These are phyloP conservation scores for Aspergillus cejpii DNA, from an alignment of 2,329 filamentous ascomycete genomes.

Conservation along the genomic window DNA sequence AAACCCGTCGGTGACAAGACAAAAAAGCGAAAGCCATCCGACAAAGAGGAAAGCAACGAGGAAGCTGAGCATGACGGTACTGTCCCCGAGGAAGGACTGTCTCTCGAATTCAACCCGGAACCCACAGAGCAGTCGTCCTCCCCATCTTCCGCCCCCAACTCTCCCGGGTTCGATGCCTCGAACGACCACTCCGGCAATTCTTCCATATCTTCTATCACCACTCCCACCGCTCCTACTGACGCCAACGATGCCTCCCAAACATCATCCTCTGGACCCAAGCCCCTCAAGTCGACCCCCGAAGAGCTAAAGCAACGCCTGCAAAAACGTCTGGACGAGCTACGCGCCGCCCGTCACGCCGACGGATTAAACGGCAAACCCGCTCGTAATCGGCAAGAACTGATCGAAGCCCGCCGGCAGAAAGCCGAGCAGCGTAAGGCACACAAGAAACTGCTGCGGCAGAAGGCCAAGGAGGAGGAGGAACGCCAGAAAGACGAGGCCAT, in stretches of 20 bases:
- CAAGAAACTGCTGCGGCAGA: constrained; percentile 75
- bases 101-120: constrained; percentile 41
- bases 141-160: constrained; percentile 48
- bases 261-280: constrained; percentile 46
- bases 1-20: constrained; percentile 18
- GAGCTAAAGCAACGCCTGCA: constrained; percentile 71
- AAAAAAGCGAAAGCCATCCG: constrained; percentile 13
- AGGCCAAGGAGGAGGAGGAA: constrained; percentile 75
- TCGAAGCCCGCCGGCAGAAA: constrained; percentile 81
- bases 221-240: constrained; percentile 32
- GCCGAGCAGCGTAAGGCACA: constrained; percentile 78
- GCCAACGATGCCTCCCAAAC: constrained; percentile 22
- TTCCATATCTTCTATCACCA: constrained; percentile 61
- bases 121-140: constrained; percentile 36
- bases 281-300: constrained; percentile 62
- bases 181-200: constrained; percentile 52
- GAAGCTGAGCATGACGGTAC: constrained; percentile 34
- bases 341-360: constrained; percentile 80
- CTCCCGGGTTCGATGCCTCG: constrained; percentile 51
- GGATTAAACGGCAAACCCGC: constrained; percentile 74
- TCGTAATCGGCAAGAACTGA: constrained; percentile 80
- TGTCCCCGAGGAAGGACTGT: constrained; percentile 45
- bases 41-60: constrained; percentile 22
- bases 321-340: constrained; percentile 75
- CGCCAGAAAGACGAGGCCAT: constrained; percentile 52